Conservation (phyloP, 2,329 filamentous ascomycete species). For the Ambrosiella xylebori region DNA sequence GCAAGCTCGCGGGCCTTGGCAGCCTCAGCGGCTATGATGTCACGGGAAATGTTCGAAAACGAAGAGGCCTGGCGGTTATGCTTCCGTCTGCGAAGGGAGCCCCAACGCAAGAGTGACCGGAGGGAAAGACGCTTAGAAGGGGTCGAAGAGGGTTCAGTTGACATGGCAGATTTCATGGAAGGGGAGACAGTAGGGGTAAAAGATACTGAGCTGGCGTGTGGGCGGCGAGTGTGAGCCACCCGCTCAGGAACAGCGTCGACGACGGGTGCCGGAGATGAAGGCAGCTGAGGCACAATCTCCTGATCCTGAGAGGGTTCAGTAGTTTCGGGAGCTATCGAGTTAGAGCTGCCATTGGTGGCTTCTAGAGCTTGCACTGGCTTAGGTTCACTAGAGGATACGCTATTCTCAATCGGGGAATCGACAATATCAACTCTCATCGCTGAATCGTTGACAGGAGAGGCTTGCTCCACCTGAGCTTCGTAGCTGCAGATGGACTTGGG, state of each 20-base stretch:
- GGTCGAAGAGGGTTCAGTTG: conserved; percentile 3
- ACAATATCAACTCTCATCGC: background rate
- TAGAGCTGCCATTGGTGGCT: background rate
- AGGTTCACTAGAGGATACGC: background rate
- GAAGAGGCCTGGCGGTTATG: conserved; percentile 13
- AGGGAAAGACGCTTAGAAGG: conserved; percentile 9
- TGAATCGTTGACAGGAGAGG: background rate
- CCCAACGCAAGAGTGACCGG: conserved; percentile 13
- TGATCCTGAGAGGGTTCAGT: background rate
- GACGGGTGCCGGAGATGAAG: background rate
- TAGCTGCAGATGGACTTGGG: conserved; percentile 1
- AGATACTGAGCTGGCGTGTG: conserved; percentile 12
- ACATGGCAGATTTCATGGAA: conserved; percentile 4
- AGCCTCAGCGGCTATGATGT: conserved; percentile 21
- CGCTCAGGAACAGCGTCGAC: background rate
- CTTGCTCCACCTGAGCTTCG: background rate
- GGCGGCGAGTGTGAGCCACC: background rate
- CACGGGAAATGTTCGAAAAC: conserved; percentile 18
- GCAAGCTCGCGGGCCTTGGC: conserved; percentile 27
- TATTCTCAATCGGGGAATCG: background rate
- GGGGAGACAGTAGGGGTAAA: conserved; percentile 12
- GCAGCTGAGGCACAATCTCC: background rate
- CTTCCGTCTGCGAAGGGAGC: conserved; percentile 16
- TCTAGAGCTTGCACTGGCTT: background rate
- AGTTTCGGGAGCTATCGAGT: background rate